Conservation (phyloP, 176 grass and related monocot species). For the Metroxylon sagu region DNA sequence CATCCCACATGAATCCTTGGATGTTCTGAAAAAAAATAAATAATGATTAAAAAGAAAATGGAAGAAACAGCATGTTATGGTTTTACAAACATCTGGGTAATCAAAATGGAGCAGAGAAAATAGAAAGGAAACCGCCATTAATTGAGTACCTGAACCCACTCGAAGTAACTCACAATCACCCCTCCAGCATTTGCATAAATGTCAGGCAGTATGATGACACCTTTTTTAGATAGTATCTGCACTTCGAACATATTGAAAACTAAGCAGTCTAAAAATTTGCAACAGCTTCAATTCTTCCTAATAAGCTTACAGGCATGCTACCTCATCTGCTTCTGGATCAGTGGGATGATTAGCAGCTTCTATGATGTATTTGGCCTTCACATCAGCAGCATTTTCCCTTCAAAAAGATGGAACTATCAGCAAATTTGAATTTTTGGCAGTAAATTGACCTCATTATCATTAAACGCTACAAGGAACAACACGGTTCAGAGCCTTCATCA, state of each 20-base stretch:
- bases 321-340: conserved; percentile 97
- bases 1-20: conserved; percentile 99
- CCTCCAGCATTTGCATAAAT: conserved; percentile 3
- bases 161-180: background rate
- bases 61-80: too few species aligned
- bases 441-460: too few species aligned
- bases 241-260: background rate
- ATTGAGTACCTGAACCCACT: conserved; percentile 3
- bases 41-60: background rate
- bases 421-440: background rate
- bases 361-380: conserved; percentile 91
- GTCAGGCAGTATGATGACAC: background rate
- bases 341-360: conserved; percentile 98
- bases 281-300: too few species aligned
- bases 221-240: conserved; percentile 1
- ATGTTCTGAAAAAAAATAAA: conserved; percentile 50
- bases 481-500: too few species aligned
- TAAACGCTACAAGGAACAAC: too few species aligned
- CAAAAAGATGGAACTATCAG: conserved; percentile 23
- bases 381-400: conserved; percentile 81
- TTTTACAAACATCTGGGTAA: too few species aligned
- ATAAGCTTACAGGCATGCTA: background rate
- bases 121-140: background rate
- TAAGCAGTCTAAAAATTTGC: too few species aligned
- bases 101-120: too few species aligned